Conservation (phyloP, 352 stramenopile species). For the Elongisporangium anandrum region DNA sequence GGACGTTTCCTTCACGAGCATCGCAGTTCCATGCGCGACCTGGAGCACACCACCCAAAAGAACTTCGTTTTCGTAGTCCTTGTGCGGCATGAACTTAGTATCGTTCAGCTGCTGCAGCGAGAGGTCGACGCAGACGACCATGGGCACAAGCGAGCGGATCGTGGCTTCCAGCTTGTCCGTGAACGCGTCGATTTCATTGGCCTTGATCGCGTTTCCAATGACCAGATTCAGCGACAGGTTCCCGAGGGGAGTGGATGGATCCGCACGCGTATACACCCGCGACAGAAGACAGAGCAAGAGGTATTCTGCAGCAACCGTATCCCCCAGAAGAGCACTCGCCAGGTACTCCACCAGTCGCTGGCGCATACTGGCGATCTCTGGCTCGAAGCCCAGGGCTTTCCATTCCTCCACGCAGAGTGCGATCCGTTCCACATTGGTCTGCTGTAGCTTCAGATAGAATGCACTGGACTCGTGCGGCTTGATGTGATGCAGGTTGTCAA, state of each 20-base stretch:
- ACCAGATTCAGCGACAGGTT: constrained; percentile 73
- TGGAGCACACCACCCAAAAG: constrained; percentile 52
- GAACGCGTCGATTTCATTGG: constrained; percentile 3
- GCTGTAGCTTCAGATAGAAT: constrained; percentile 25
- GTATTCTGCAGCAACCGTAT: constrained; percentile 63
- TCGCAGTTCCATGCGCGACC: constrained; percentile 53
- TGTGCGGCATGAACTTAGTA: constrained; percentile 59
- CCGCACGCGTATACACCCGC: constrained; percentile 62
- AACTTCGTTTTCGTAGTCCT: constrained; percentile 72
- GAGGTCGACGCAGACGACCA: constrained; percentile 46
- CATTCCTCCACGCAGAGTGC: constrained; percentile 36
- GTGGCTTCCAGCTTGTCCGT: constrained; percentile 22
- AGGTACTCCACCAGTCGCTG: constrained; percentile 42
- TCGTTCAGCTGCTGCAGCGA: constrained; percentile 58
- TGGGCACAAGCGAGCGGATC: constrained; percentile 46
- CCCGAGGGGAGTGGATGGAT: constrained; percentile 56
- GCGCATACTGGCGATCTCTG: constrained; percentile 22
- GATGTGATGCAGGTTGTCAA: constrained; percentile 43
- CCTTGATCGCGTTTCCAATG: constrained; percentile 10
- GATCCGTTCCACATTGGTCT: constrained; percentile 26
- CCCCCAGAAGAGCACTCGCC: constrained; percentile 26
- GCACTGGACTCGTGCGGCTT: constrained; percentile 32
- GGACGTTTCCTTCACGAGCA: constrained; percentile 67
- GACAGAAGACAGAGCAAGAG: constrained; percentile 64
- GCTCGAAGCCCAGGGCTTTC: constrained; percentile 13